Percentiles rank a stretch among this genome's conserved stretches.
These are phyloP conservation scores for Kwoniella newhampshirensis DNA, from an alignment of 768 basidiomycete species.

Conservation along the genomic window DNA sequence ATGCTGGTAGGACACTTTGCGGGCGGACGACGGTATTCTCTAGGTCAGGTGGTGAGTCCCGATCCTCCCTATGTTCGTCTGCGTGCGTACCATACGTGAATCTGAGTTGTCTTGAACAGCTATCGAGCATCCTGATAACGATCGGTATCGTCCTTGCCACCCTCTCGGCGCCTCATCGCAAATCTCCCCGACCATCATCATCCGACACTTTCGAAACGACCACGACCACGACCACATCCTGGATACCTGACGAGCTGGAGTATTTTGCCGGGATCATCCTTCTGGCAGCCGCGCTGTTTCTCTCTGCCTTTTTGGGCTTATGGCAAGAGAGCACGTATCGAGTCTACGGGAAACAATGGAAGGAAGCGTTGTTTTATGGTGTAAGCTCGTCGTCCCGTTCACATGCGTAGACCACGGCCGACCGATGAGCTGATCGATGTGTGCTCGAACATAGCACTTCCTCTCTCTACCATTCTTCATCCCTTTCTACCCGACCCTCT, in stretches of 20 bases:
- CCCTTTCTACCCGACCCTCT: conserved; percentile 62
- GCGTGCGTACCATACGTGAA: neutral
- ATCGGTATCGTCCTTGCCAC: conserved; percentile 72
- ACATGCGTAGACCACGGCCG: neutral
- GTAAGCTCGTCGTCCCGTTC: conserved; percentile 57
- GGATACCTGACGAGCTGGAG: conserved; percentile 27
- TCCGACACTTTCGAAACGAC: neutral
- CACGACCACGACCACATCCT: neutral
- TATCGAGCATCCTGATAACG: conserved; percentile 68
- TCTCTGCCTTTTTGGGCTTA: conserved; percentile 68
- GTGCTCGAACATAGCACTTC: conserved; percentile 63
- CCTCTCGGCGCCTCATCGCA: conserved; percentile 57
- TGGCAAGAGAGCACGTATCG: conserved; percentile 75
- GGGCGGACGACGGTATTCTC: conserved; percentile 63
- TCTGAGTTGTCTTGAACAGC: conserved; percentile 53
- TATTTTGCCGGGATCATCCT: conserved; percentile 70
- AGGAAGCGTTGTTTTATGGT: conserved; percentile 79
- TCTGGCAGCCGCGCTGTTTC: conserved; percentile 65
- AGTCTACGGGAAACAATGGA: conserved; percentile 73
- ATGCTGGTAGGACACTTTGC: conserved; percentile 70
- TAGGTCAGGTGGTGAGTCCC: conserved; percentile 60
- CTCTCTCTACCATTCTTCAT: conserved; percentile 74
- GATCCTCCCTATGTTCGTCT: neutral
- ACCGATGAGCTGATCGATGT: neutral
- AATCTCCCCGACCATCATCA: neutral